Percentiles rank a stretch among this genome's conserved stretches.
These are phyloP conservation scores for Fusarium lateritium DNA, from an alignment of 2,329 filamentous ascomycete species.

Conservation along the genomic window DNA sequence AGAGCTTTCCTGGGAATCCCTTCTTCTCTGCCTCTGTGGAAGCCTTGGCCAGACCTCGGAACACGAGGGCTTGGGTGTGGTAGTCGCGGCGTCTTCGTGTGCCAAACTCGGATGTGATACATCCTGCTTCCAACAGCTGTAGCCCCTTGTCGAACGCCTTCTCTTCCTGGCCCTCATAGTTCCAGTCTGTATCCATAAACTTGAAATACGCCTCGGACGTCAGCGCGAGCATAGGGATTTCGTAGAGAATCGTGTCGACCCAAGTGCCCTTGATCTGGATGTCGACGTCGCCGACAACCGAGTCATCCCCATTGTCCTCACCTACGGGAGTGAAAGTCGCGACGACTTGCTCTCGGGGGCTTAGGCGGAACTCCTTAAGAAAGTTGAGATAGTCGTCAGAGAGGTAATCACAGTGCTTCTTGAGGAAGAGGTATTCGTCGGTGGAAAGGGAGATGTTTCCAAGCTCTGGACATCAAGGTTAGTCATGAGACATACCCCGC, in stretches of 20 bases:
- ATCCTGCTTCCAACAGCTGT: conserved; percentile 83
- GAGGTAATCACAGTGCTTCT: conserved; percentile 85
- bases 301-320: conserved; percentile 72
- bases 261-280: conserved; percentile 86
- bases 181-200: conserved; percentile 95
- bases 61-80: conserved; percentile 92
- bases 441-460: conserved; percentile 83
- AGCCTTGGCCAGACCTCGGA: conserved; percentile 86
- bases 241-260: conserved; percentile 97
- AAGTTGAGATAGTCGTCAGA: conserved; percentile 83
- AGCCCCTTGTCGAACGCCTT: conserved; percentile 87
- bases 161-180: conserved; percentile 87
- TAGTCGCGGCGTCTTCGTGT: conserved; percentile 92
- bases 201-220: conserved; percentile 98
- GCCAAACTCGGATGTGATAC: conserved; percentile 94
- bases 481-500: conserved; percentile 38
- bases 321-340: conserved; percentile 74
- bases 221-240: conserved; percentile 92
- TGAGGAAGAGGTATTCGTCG: conserved; percentile 86
- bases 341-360: conserved; percentile 83
- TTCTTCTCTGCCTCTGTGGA: conserved; percentile 77
- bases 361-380: conserved; percentile 84
- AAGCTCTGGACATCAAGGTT: conserved; percentile 72
- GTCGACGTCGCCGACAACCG: conserved; percentile 80
- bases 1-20: conserved; percentile 79